Evolutionary conservation across 345 rosid genomes (phyloP), one percentile per base, ranked within the genome.

Genomic region (rapeseed (Brassica napus)): DNA sequence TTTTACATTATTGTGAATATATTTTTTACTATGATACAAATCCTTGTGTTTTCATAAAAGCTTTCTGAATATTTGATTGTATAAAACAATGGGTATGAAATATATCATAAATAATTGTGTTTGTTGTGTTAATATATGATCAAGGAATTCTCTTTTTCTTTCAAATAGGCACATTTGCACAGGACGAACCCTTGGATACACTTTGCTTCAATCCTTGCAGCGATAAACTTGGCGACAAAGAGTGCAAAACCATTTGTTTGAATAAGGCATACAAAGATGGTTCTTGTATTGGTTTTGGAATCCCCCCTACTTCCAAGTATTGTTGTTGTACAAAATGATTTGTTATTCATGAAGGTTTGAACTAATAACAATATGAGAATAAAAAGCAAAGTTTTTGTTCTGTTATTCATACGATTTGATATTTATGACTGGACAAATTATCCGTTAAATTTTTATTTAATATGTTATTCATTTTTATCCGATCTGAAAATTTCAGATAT

Each of bases 241-340:
- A 78, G 3, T 78, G 82, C 73, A 72, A 42, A 28, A 1, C 6
- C 37, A 8, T 72, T 65, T 78, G 82, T 65, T 7, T 31, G 52
- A 39, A 42, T 14, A 72, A 72, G 73, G 44, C 67, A 12, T 78
- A 57, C 68, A 78, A n/a, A 78, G 54, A 65, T 4, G 82, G 82
- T 10, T 42, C 63, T 42, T 72, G 77, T 58, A 14, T 58, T 78
- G 23, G 54, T 58, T 65, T 58, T 66, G 82, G 68, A 72, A 30
- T 0, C 7, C 77, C 77, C 10, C 68, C 77, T 18, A 0, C 44
- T 15, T 1, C 0, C 7, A 44, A 14, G 5, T 72, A 78, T 78
- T 78, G 77, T 78, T 78, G 82, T 65, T 78, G 82, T 42, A 42
- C 49, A 42, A 42, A 42, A 42, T 42, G 49, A 42, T 42, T 14